phyloP scores from a whole-genome alignment of 2,329 filamentous ascomycete species.

The Penicillium sp. region DNA sequence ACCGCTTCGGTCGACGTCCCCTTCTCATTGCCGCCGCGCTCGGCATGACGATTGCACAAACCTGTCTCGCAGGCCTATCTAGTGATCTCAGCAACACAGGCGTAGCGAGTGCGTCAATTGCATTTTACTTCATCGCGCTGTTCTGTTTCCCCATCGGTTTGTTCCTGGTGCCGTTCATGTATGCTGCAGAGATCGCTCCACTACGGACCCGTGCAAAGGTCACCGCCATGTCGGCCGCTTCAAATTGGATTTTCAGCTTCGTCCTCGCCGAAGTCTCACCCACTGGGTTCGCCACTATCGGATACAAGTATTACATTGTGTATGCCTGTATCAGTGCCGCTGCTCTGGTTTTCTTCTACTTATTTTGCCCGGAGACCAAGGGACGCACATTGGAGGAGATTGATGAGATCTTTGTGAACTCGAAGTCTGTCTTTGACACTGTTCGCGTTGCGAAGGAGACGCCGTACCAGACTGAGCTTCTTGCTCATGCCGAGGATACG shows the following conservation, averaged over 20 bases:
- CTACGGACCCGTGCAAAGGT: slow-evolving; percentile 46
- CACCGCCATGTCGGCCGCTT: slow-evolving; percentile 54
- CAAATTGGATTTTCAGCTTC: slow-evolving; percentile 42
- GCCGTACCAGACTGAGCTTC: slow-evolving; percentile 20
- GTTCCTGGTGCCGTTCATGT: slow-evolving; percentile 60
- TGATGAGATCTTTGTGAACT: slow-evolving; percentile 36
- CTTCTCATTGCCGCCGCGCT: slow-evolving; percentile 30
- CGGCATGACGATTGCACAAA: slow-evolving; percentile 18
- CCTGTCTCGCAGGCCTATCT: slow-evolving; percentile 13
- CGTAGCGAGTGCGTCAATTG: slow-evolving; percentile 52
- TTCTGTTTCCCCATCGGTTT: slow-evolving; percentile 62
- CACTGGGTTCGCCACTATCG: slow-evolving; percentile 44
- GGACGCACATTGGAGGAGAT: slow-evolving; percentile 40
- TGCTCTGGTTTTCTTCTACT: slow-evolving; percentile 30
- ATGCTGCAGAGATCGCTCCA: slow-evolving; percentile 58
- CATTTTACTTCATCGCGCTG: slow-evolving; percentile 61
- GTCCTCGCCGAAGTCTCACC: slow-evolving; percentile 38
- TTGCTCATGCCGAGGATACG: neutral
- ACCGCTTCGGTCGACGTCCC: slow-evolving; percentile 41
- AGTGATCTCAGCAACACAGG: slow-evolving; percentile 38
- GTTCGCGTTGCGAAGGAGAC: slow-evolving; percentile 19
- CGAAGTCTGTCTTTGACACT: slow-evolving; percentile 29
- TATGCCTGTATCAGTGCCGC: slow-evolving; percentile 43
- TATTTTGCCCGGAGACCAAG: slow-evolving; percentile 41
- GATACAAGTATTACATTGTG: slow-evolving; percentile 48